A percentile compares a stretch with the other conserved stretches of the same genome.
Evolutionary conservation across 2,329 filamentous ascomycete species (phyloP).

Genomic region (Xylaria sp.): DNA sequence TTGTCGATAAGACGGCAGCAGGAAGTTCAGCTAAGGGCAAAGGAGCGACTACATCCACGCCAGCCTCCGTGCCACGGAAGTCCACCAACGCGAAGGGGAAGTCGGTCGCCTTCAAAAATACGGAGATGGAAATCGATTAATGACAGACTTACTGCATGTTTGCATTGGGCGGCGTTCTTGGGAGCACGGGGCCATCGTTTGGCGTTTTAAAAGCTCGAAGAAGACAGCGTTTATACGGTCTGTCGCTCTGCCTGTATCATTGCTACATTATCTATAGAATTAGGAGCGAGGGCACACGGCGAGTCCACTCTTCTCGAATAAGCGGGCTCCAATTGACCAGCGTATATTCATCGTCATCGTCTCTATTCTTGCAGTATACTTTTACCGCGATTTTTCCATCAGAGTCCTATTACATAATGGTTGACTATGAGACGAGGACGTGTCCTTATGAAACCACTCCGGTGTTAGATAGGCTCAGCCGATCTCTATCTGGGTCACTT

Average conservation of each 20-base stretch:
- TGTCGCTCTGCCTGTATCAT: not conserved
- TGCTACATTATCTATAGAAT: not conserved
- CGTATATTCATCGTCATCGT: not conserved
- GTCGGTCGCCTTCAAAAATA: conserved; percentile 46
- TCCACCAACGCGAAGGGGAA: conserved; percentile 44
- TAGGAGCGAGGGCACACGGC: not conserved
- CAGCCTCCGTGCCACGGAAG: conserved; percentile 33
- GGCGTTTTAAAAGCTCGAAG: conserved; percentile 26
- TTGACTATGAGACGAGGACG: not conserved
- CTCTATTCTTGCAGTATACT: not conserved
- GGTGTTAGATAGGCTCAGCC: too few species aligned
- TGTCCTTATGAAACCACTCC: not conserved
- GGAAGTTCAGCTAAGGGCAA: conserved; percentile 46
- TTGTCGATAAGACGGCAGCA: conserved; percentile 31
- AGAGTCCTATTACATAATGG: not conserved
- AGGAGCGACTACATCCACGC: conserved; percentile 13
- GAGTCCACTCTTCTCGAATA: not conserved
- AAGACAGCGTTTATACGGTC: not conserved
- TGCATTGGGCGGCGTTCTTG: conserved; percentile 45
- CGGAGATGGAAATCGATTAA: conserved; percentile 37
- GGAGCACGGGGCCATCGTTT: conserved; percentile 21
- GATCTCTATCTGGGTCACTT: too few species aligned
- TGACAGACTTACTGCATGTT: conserved; percentile 21
- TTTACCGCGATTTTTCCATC: not conserved
- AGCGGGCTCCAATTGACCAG: not conserved